phyloP scores from a whole-genome alignment of 2,329 filamentous ascomycete genomes.

The Fusarium aywerte region DNA sequence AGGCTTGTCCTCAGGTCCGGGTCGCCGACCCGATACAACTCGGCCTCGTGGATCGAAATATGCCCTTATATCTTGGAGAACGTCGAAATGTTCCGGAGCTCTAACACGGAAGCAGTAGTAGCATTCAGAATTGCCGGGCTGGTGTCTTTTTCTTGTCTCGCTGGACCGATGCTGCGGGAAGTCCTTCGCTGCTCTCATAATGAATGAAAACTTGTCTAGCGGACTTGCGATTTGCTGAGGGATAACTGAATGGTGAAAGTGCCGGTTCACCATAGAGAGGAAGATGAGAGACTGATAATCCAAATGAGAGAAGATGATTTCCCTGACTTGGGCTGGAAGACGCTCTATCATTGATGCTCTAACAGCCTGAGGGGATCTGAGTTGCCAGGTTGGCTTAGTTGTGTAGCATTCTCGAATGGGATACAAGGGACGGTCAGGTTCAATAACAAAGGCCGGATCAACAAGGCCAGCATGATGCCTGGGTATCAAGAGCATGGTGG shows the following conservation, averaged over 20 bases:
- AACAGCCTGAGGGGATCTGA: conserved; percentile 12
- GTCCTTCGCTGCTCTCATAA: conserved; percentile 56
- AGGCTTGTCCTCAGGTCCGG: conserved; percentile 45
- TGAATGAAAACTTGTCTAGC: conserved; percentile 53
- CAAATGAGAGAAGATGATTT: conserved; percentile 50
- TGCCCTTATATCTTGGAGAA: conserved; percentile 49
- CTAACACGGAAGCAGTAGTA: conserved; percentile 57
- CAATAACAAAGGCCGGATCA: conserved; percentile 20
- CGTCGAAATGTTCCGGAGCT: conserved; percentile 53
- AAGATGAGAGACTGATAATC: conserved; percentile 57
- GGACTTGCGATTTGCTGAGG: conserved; percentile 51
- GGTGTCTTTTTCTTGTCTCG: conserved; percentile 52
- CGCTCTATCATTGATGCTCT: conserved; percentile 48
- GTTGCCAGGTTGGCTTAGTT: conserved; percentile 21
- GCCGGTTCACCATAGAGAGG: conserved; percentile 52
- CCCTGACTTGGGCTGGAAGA: conserved; percentile 50
- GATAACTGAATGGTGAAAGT: conserved; percentile 50
- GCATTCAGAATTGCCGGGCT: conserved; percentile 56
- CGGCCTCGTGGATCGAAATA: conserved; percentile 49
- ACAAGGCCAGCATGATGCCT: conserved; percentile 33
- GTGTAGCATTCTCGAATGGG: conserved; percentile 12
- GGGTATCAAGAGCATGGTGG: conserved; percentile 48
- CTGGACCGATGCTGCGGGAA: conserved; percentile 55
- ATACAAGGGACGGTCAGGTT: conserved; percentile 27
- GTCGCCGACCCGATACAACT: conserved; percentile 47